Base-by-base conservation (phyloP, 2,329 filamentous ascomycete species). In the Colletotrichum phormii region DNA sequence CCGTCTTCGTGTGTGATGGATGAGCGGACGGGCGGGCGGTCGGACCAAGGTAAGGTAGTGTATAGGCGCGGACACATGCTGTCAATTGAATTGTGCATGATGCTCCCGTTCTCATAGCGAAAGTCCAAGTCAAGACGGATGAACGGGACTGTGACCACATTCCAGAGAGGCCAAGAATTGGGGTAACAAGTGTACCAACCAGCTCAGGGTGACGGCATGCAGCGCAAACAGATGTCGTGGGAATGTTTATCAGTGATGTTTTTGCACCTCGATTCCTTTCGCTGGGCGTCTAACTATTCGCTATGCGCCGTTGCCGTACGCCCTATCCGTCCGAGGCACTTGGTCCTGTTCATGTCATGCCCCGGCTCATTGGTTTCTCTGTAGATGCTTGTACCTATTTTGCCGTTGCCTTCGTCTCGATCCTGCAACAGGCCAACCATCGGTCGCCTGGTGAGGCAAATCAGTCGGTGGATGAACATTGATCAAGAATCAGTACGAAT, bases 171-270 rank as follows among this genome's bases (percentile, higher is more conserved):
- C 15, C 55, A 53, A 71, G 29, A 29, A 37, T 31, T 53, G 13
- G 33, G n/a, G 22, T 22, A n/a, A 5, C 12, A 18, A 49, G 49
- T 59, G 29, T 57, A 35, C 22, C 37, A 71, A 71, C 46, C 22
- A 57, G 68, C 33, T 55, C 15, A 31, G 12, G 22, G 58, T 71
- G 57, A 71, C 64, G 68, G 35, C 49, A 67, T 67, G 13, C 26
- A 55, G 57, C 5, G 49, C 49, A 51, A 18, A 51, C 33, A 57
- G 18, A 49, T 57, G 68, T 49, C 33, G 31, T 71, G 33, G 35
- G 24, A 53, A 57, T 35, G 54, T 54, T 46, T 26, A 57, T 46
- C 26, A 42, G 33, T 67, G 57, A 71, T 57, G 35, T 42, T 62
- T 54, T 13, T 18, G 42, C 42, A 67, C 35, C 33, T 29, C 13